Evolutionary conservation across 2,329 filamentous ascomycete species (phyloP), one percentile per base, ranked within the genome.

Genomic region (Microcyclospora pomicola): DNA sequence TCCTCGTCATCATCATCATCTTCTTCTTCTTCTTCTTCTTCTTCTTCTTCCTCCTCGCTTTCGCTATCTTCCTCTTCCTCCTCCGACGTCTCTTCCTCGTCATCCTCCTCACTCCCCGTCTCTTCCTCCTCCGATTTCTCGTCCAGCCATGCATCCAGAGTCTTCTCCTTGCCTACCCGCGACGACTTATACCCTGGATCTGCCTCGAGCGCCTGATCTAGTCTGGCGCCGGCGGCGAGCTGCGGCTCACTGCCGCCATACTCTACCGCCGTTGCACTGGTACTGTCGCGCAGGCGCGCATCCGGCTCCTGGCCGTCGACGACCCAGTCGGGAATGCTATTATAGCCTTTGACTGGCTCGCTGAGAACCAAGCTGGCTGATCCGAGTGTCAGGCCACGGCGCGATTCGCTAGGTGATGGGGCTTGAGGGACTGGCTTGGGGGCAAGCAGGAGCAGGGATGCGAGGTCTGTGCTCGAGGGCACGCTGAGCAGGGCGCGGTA

Each of bases 391-490:
- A 88, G 80, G 0, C 76, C 79, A 46, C 79, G 83, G 27, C 87
- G 74, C 2, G 74, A 77, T 55, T 94, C 87, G 0, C 84, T 93
- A 1, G 91, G 91, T 42, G 83, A 93, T 0, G 86, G 86, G 0
- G 82, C 81, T 43, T 93, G 84, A 0, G 91, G 91, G 0, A 91
- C 85, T 0, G 91, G 88, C 57, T 98, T 98, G 0, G 91, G 87
- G 0, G 91, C 91, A 2, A 96, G 72, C 1, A 98, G 76, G 58
- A 96, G 81, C 11, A 98, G 69, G 1, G 82, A 86, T 2, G 91
- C 91, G 12, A 98, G 73, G 58, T 96, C 85, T 1, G 77, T 81
- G 6, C 73, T 75, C 2, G 70, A 67, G 1, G 87, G 84, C 4
- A 82, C 77, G 3, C 76, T 72, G 2, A 98, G 73, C 1, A 98